A percentile compares a stretch with the other conserved stretches of the same genome.
Conservation (phyloP, 352 stramenopile species). For the Phytophthora europaea region DNA sequence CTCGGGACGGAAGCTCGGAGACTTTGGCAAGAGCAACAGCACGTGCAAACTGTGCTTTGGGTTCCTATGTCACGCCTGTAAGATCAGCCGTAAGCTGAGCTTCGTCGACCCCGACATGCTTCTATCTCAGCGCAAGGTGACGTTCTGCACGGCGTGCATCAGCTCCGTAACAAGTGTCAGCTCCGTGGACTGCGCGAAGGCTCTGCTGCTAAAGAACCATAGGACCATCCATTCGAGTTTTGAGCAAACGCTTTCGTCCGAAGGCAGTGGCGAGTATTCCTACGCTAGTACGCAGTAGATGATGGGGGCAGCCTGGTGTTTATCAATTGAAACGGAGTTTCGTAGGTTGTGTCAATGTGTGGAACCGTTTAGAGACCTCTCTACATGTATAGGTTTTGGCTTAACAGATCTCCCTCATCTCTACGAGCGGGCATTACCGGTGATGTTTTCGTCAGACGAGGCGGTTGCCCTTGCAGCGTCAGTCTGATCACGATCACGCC, state of each 20-base stretch:
- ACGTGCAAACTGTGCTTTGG: conserved; percentile 39
- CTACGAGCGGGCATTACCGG: not conserved
- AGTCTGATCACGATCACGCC: not conserved
- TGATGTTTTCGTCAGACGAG: not conserved
- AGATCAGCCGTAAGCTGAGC: conserved; percentile 38
- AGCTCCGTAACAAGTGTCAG: conserved; percentile 33
- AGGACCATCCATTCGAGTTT: not conserved
- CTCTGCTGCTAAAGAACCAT: not conserved
- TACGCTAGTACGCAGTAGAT: not conserved
- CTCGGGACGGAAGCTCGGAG: conserved; percentile 18
- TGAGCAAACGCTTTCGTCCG: not conserved
- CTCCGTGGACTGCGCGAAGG: not conserved
- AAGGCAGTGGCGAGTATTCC: not conserved
- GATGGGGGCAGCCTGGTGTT: too few species aligned
- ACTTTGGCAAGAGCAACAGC: conserved; percentile 40
- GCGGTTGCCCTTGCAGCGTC: not conserved
- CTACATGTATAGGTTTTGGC: too few species aligned
- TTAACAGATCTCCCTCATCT: not conserved
- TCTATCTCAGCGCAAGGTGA: conserved; percentile 43
- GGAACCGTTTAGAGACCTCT: too few species aligned
- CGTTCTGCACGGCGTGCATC: conserved; percentile 40
- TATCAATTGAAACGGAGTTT: too few species aligned
- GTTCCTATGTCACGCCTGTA: conserved; percentile 40
- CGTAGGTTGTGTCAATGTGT: too few species aligned
- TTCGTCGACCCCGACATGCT: conserved; percentile 43